phyloP scores from a whole-genome alignment of 768 basidiomycete species.

The Naganishia onofrii region DNA sequence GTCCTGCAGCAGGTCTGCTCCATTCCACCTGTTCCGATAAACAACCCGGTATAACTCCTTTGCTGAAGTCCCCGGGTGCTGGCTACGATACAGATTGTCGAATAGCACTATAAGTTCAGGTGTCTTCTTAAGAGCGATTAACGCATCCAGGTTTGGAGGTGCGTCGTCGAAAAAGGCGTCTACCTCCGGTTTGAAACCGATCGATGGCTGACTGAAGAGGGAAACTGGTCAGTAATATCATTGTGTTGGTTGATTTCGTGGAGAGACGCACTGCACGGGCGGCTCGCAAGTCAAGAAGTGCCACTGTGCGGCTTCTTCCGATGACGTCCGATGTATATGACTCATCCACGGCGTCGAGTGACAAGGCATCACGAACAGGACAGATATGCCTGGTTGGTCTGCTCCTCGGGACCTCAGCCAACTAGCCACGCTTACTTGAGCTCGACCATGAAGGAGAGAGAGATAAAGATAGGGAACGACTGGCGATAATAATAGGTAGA shows the following conservation, averaged over 20 bases:
- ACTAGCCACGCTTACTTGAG: constrained; percentile 71
- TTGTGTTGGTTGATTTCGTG: not conserved
- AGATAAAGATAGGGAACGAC: constrained; percentile 66
- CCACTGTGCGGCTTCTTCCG: constrained; percentile 59
- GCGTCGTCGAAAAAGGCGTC: constrained; percentile 5
- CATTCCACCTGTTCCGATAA: constrained; percentile 59
- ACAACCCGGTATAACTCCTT: constrained; percentile 56
- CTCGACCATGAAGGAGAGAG: constrained; percentile 71
- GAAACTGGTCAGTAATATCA: not conserved
- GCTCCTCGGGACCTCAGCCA: constrained; percentile 56
- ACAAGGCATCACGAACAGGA: constrained; percentile 91
- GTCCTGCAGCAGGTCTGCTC: constrained; percentile 63
- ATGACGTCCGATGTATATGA: constrained; percentile 70
- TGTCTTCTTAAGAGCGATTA: not conserved
- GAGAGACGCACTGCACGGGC: constrained; percentile 67
- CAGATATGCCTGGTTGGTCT: constrained; percentile 27
- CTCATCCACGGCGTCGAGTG: constrained; percentile 93
- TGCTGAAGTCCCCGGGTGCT: not conserved
- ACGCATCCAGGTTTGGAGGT: not conserved
- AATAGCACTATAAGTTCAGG: constrained; percentile 69
- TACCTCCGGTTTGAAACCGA: constrained; percentile 4
- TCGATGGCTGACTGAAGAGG: not conserved
- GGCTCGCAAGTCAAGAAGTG: constrained; percentile 95
- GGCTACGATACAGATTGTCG: constrained; percentile 53
- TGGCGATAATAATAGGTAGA: constrained; percentile 57